These are phyloP conservation scores for Westerdykella sp. DNA, from an alignment of 2,329 filamentous ascomycete genomes.

Conservation along the genomic window DNA sequence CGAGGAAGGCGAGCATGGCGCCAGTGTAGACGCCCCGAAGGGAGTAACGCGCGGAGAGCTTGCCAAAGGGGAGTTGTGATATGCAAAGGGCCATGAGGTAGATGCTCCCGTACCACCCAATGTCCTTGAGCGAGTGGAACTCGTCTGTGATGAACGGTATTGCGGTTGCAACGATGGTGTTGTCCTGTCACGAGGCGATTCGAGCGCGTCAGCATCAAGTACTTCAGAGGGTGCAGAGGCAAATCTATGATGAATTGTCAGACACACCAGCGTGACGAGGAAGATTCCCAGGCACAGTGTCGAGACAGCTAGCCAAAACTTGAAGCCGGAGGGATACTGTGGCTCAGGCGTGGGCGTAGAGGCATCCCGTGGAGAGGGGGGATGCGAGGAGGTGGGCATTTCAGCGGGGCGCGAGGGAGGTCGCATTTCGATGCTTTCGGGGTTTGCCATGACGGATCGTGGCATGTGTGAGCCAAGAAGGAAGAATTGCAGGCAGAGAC, in stretches of 20 bases:
- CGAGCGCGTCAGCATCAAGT: neutral
- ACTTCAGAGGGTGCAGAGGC: neutral
- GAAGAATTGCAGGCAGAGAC: no score
- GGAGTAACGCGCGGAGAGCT: no score
- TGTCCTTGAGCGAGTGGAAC: constrained; percentile 29
- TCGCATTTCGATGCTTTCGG: neutral
- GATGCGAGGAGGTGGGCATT: neutral
- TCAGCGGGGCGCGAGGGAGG: neutral
- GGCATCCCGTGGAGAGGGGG: neutral
- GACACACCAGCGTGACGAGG: constrained; percentile 1
- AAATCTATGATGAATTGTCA: neutral
- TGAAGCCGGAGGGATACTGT: constrained; percentile 1
- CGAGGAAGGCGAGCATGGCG: constrained; percentile 11
- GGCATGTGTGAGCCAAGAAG: neutral
- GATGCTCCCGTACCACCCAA: constrained; percentile 31
- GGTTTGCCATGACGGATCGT: neutral
- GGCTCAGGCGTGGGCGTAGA: neutral
- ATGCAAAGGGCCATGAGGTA: constrained; percentile 19
- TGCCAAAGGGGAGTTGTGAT: constrained; percentile 31
- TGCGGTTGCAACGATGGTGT: constrained; percentile 32
- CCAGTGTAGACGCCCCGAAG: no score
- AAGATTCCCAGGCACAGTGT: neutral
- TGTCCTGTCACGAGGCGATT: neutral
- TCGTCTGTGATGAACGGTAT: constrained; percentile 38
- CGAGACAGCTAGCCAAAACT: constrained; percentile 1